A percentile compares a stretch with the other conserved stretches of the same genome.
Evolutionary conservation across 2,329 filamentous ascomycete genomes (phyloP).

Genomic region (Chrysosporium keratinophilum): DNA sequence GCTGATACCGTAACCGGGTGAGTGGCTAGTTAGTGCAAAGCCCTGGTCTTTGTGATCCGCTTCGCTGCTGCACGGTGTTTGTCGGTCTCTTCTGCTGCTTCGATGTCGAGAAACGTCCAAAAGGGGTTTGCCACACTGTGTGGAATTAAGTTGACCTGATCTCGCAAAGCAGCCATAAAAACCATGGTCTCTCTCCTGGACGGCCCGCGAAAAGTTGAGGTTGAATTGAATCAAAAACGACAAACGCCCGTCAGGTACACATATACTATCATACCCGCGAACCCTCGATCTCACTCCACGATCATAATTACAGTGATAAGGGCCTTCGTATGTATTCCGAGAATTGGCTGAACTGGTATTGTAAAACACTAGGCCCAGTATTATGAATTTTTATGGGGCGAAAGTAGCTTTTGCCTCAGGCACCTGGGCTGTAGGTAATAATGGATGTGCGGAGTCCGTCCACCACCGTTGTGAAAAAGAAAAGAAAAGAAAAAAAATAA

Average conservation of each 20-base stretch:
- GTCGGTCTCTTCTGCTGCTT: neutral
- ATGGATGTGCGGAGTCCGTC: conserved; percentile 8
- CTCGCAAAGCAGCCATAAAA: neutral
- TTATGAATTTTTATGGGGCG: neutral
- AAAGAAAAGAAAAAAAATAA: neutral
- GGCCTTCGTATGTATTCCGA: neutral
- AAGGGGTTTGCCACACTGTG: neutral
- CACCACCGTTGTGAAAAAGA: conserved; percentile 1
- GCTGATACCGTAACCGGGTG: neutral
- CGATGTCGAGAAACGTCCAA: neutral
- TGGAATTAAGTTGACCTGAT: neutral
- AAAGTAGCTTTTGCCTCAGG: conserved; percentile 3
- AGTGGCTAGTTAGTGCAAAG: neutral
- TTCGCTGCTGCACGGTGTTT: neutral
- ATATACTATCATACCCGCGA: no score
- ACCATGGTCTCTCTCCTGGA: neutral
- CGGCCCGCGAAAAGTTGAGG: neutral
- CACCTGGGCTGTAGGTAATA: neutral
- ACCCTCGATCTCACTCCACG: neutral
- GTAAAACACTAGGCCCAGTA: no score
- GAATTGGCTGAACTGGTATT: neutral
- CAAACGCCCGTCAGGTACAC: neutral
- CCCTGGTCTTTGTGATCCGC: neutral
- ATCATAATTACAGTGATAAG: neutral
- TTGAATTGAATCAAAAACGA: neutral